Evolutionary conservation across 2,329 filamentous ascomycete species (phyloP).

Genomic region (Escovopsis sp.): DNA sequence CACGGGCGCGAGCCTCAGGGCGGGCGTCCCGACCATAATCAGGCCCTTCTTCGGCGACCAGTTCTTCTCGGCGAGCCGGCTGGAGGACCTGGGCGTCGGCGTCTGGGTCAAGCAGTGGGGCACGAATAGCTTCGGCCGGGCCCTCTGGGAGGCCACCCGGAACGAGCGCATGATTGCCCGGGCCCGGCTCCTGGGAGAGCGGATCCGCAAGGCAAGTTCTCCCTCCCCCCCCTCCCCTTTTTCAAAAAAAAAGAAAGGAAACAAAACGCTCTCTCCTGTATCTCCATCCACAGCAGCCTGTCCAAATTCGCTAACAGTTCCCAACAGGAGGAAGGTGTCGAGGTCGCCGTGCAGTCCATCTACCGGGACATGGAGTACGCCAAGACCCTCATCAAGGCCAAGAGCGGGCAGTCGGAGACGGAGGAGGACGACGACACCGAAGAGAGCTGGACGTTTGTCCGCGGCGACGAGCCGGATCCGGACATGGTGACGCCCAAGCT

Average conservation of each 20-base stretch:
- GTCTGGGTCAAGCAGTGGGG: constrained; percentile 83
- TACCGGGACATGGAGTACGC: constrained; percentile 95
- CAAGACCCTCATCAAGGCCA: constrained; percentile 61
- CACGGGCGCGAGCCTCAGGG: constrained; percentile 80
- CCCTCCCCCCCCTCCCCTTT: not conserved
- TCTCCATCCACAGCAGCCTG: constrained; percentile 13
- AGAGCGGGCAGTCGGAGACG: constrained; percentile 24
- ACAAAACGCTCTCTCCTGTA: not conserved
- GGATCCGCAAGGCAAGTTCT: constrained; percentile 63
- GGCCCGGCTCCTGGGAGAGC: constrained; percentile 66
- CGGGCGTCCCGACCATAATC: constrained; percentile 85
- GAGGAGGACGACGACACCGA: constrained; percentile 46
- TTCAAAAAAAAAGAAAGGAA: not conserved
- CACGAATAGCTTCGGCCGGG: constrained; percentile 68
- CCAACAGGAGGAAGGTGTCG: constrained; percentile 72
- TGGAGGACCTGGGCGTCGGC: constrained; percentile 88
- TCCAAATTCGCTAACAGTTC: too few species aligned
- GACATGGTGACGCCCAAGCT: constrained; percentile 27
- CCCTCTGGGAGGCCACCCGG: constrained; percentile 82
- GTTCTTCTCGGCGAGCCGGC: constrained; percentile 81
- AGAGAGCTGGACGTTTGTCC: constrained; percentile 86
- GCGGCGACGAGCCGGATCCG: constrained; percentile 34
- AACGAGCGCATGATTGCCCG: constrained; percentile 85
- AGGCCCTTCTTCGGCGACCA: constrained; percentile 97
- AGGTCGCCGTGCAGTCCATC: constrained; percentile 76